Base-by-base conservation (phyloP, 768 basidiomycete genomes). In the Rhodotorula toruloides region DNA sequence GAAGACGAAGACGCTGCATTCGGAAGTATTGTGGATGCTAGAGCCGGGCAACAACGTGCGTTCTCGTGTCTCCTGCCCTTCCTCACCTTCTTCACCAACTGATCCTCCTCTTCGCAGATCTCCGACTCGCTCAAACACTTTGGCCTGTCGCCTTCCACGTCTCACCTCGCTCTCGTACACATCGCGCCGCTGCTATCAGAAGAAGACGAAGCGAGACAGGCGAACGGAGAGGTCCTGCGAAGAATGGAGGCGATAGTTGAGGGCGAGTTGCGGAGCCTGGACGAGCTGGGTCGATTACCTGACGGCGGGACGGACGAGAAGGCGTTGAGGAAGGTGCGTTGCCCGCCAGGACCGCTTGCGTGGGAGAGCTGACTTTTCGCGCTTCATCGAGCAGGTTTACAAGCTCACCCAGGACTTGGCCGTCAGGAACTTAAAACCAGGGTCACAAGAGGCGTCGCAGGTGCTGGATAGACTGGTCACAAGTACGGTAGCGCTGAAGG, bases 1-100 rank as follows among this genome's bases (percentile, higher is more conserved):
- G 62, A 82, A 87, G 53, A 92, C 93, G 2, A 90, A 87, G 78
- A 90, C 91, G 2, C 79, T 92, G 0, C 92, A 97, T 75, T 91
- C 91, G 0, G 93, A 98, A 77, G 82, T 97, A 56, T 80, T 97
- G n/a, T 91, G 88, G 82, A 79, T 84, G 29, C 80, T 97, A 54
- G 90, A 88, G 70, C 91, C 91, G 4, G 89, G 86, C 9, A 89
- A 90, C 70, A 96, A 93, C 75, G 90, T 89, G 59, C 54, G 81
- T 73, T 4, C 22, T 49, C 27, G 9, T 42, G 14, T 39, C 54
- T 32, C 47, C 31, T 62, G 29, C 53, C 46, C 21, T 32, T 16
- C 0, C 36, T 21, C 32, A 34, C 14, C n/a, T 10, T 36, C 39
- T 25, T 7, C n/a, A 61, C 57, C 46, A 39, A 10, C 29, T 31